Evolutionary conservation across 805 yeast genomes (phyloP), one percentile per base, ranked within the genome.

Genomic region (Saccharomycopsis guyanensis): DNA sequence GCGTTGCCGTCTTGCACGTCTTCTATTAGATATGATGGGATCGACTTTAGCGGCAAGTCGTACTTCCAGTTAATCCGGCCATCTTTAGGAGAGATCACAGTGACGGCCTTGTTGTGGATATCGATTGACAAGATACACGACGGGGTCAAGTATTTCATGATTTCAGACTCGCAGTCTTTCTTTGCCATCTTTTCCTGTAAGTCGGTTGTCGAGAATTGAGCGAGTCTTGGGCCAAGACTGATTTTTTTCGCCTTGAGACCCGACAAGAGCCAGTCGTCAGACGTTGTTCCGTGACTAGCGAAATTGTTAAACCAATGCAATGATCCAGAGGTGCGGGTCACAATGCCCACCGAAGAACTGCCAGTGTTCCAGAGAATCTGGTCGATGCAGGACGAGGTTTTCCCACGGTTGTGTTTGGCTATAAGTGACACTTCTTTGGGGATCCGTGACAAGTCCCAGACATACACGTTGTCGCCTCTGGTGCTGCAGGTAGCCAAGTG

Each of bases 331-430:
- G 67, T 59, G 45, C 66, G 64, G 22, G 81, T 80, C 15, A 78
- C 65, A 36, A 80, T 63, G 0, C 80, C 75, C 50, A 80, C 55
- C 10, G 66, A 66, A 3, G 56, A 51, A 39, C 73, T 70, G 41
- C 66, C 66, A 5, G 63, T 60, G 32, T 68, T 68, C 87, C 88
- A 82, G 22, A 71, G 57, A 3, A 80, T 60, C 16, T 73, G 68
- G 29, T 66, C 64, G 19, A 80, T 69, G 1, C 66, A 57, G 0
- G 84, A 76, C 4, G 78, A 70, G 1, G 85, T 79, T 54, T 76
- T 78, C 1, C 89, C 88, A 20, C 87, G 66, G 10, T 61, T 62
- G 53, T 77, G 79, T 51, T 75, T 73, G 15, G 82, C 86, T 41
- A 78, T 57, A 19, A 81, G 60, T 1, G 73, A 64, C 2, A 81